Conservation (phyloP, 1,284 basidiomycete species). For the Moesziomyces parantarcticus region DNA sequence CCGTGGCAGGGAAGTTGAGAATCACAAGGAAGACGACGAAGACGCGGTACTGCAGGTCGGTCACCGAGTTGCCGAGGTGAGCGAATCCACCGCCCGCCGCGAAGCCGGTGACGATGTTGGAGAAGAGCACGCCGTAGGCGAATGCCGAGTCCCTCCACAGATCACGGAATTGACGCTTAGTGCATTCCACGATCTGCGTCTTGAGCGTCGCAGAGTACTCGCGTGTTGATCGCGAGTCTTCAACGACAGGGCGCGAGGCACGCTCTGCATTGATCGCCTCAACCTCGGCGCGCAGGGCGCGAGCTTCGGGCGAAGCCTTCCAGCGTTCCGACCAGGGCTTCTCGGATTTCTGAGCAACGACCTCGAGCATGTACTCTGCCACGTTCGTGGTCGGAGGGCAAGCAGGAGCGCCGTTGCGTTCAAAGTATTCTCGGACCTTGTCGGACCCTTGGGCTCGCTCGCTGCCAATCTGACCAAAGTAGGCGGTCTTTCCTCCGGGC, state of each 20-base stretch:
- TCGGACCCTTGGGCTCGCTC: conserved; percentile 34
- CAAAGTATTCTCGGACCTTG: conserved; percentile 54
- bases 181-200: conserved; percentile 73
- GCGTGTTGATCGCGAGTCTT: conserved; percentile 63
- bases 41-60: conserved; percentile 41
- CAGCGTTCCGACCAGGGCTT: conserved; percentile 51
- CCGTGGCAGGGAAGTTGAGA: conserved; percentile 54
- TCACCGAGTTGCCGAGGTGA: conserved; percentile 29
- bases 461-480: conserved; percentile 54
- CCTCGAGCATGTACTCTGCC: conserved; percentile 68
- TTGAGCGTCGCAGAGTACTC: conserved; percentile 73
- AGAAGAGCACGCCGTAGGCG: conserved; percentile 77
- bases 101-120: conserved; percentile 68
- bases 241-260: conserved; percentile 29
- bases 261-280: conserved; percentile 68
- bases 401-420: conserved; percentile 49
- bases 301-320: conserved; percentile 69
- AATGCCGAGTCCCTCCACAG: conserved; percentile 79
- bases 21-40: conserved; percentile 50
- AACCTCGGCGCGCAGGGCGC: conserved; percentile 69
- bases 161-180: conserved; percentile 72
- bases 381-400: conserved; percentile 53
- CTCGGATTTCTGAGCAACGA: conserved; percentile 33
- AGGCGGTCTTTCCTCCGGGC: conserved; percentile 52
- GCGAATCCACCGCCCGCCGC: conserved; percentile 51